Conservation (phyloP, 768 basidiomycete genomes). For the Tubosaeta sp. region DNA sequence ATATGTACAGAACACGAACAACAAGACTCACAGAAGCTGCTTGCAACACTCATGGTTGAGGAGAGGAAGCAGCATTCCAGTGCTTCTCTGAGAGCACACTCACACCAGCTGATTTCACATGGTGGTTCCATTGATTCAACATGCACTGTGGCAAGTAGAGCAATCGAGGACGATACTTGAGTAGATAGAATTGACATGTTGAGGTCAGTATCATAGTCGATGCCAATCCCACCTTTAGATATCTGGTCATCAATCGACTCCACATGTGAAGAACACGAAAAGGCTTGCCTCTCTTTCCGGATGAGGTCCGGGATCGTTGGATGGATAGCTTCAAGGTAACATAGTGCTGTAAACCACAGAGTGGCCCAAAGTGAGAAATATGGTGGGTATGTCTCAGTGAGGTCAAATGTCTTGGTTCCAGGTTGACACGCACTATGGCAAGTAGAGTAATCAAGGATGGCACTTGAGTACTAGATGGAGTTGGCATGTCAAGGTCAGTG, state of each 20-base stretch:
- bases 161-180: slow-evolving; percentile 15
- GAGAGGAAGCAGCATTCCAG: slow-evolving; percentile 45
- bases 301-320: slow-evolving; percentile 62
- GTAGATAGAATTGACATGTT: slow-evolving; percentile 7
- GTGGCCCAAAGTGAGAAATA: slow-evolving; percentile 43
- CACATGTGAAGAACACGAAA: slow-evolving; percentile 38
- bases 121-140: slow-evolving; percentile 37
- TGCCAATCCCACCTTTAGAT: slow-evolving; percentile 39
- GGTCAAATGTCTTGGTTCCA: slow-evolving; percentile 61
- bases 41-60: slow-evolving; percentile 62
- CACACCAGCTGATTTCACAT: slow-evolving; percentile 82
- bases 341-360: slow-evolving; percentile 43
- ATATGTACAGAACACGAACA: slow-evolving; percentile 44
- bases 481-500: slow-evolving; percentile 27
- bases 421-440: slow-evolving; percentile 42
- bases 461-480: slow-evolving; percentile 2
- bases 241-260: slow-evolving; percentile 43
- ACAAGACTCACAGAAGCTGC: slow-evolving; percentile 82
- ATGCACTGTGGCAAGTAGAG: slow-evolving; percentile 42
- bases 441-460: slow-evolving; percentile 26
- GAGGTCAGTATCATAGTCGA: slow-evolving; percentile 38
- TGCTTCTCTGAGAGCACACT: slow-evolving; percentile 81
- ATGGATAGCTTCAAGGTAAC: slow-evolving; percentile 84
- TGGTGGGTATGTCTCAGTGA: slow-evolving; percentile 64
- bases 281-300: slow-evolving; percentile 43